These are phyloP conservation scores for Rhytidhysteron rufulum DNA, from an alignment of 2,329 filamentous ascomycete species.

Conservation along the genomic window DNA sequence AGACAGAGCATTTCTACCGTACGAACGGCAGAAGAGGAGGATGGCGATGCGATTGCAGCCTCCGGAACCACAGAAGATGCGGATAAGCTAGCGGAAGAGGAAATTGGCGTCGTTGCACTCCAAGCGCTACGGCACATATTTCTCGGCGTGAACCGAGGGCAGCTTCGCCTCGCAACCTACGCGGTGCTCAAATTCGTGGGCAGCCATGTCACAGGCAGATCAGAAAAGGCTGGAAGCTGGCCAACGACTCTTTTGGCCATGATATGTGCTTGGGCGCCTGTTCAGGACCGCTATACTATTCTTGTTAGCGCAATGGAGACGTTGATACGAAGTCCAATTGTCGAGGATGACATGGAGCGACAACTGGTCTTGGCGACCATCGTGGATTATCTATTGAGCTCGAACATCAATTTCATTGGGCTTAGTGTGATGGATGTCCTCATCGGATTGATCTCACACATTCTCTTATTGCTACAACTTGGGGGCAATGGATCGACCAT, in stretches of 20 bases:
- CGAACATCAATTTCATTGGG: slow-evolving; percentile 89
- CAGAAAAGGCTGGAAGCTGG: slow-evolving; percentile 59
- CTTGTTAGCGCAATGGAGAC: slow-evolving; percentile 77
- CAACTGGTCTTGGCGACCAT: slow-evolving; percentile 74
- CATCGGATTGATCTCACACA: slow-evolving; percentile 77
- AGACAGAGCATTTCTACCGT: slow-evolving; percentile 78
- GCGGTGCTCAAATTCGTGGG: slow-evolving; percentile 71
- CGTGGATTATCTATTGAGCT: slow-evolving; percentile 77
- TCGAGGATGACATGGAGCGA: slow-evolving; percentile 66
- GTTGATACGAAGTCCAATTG: slow-evolving; percentile 63
- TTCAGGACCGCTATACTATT: slow-evolving; percentile 91
- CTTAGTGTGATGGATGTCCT: slow-evolving; percentile 95
- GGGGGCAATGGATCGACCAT: slow-evolving; percentile 40
- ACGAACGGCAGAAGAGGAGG: slow-evolving; percentile 65
- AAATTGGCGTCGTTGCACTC: slow-evolving; percentile 78
- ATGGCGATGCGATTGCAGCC: slow-evolving; percentile 63
- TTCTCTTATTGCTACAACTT: slow-evolving; percentile 71
- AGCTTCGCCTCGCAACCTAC: slow-evolving; percentile 73
- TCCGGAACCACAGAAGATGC: slow-evolving; percentile 79
- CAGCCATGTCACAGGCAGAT: slow-evolving; percentile 22
- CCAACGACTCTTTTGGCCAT: slow-evolving; percentile 76
- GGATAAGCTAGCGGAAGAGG: slow-evolving; percentile 84
- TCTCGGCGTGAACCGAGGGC: slow-evolving; percentile 72
- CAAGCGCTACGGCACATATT: slow-evolving; percentile 87
- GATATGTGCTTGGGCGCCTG: slow-evolving; percentile 81